Conservation (phyloP, 495 filamentous ascomycete species). For the Tuber aestivum region DNA sequence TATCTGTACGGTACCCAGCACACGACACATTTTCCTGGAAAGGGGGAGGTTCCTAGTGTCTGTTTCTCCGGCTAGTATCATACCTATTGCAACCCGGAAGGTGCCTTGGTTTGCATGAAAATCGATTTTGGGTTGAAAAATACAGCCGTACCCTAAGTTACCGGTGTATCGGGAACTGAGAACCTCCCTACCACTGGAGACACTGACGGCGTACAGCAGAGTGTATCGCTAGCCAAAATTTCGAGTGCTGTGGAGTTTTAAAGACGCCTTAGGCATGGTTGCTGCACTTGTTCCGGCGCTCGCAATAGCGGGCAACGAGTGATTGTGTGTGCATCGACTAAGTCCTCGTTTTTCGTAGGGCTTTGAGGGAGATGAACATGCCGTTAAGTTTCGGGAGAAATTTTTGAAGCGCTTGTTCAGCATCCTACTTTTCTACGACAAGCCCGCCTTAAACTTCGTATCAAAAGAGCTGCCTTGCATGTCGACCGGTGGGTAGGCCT, state of each 20-base stretch:
- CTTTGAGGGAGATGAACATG: not conserved
- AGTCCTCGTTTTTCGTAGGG: not conserved
- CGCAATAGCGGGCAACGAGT: not conserved
- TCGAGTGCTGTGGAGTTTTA: not conserved
- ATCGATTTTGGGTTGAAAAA: not conserved
- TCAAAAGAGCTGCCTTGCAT: not conserved
- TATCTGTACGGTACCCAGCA: not conserved
- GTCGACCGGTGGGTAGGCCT: not conserved
- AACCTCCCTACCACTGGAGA: not conserved
- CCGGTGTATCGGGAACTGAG: not conserved
- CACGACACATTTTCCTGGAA: not conserved
- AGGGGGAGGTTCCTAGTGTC: not conserved
- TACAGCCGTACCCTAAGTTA: not conserved
- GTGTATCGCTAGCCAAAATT: not conserved
- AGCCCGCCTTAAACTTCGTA: not conserved
- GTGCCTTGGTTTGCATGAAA: not conserved
- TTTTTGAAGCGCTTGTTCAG: not conserved
- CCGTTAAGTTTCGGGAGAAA: not conserved
- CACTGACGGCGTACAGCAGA: not conserved
- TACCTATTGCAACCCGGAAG: not conserved
- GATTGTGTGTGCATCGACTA: not conserved
- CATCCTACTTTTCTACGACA: not conserved
- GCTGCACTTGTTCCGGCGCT: not conserved
- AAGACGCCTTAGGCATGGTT: not conserved
- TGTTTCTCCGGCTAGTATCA: not conserved